A percentile compares a stretch with the other conserved stretches of the same genome.
These are phyloP conservation scores for Annulohypoxylon maeteangense DNA, from an alignment of 495 filamentous ascomycete species.

Conservation along the genomic window DNA sequence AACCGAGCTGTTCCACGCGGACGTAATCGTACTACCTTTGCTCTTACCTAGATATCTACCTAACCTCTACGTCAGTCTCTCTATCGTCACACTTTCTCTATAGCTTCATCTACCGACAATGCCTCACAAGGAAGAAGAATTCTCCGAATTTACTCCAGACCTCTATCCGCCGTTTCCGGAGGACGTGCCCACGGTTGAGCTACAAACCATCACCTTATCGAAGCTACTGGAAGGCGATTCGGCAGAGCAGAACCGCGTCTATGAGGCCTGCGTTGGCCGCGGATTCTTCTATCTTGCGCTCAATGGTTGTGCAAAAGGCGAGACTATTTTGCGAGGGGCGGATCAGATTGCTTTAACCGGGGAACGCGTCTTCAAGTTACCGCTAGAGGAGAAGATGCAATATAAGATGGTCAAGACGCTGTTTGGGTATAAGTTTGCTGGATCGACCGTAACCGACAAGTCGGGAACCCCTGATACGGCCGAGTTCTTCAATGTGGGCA, in stretches of 20 bases:
- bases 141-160: slow-evolving; percentile 43
- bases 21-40: not conserved
- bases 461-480: slow-evolving; percentile 65
- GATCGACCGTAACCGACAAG: slow-evolving; percentile 61
- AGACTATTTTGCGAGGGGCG: slow-evolving; percentile 56
- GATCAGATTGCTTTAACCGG: slow-evolving; percentile 59
- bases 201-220: slow-evolving; percentile 63
- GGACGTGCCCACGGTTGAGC: slow-evolving; percentile 63
- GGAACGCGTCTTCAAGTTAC: slow-evolving; percentile 60
- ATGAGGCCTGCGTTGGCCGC: slow-evolving; percentile 61
- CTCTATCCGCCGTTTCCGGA: slow-evolving; percentile 63
- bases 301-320: slow-evolving; percentile 50
- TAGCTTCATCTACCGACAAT: slow-evolving; percentile 1
- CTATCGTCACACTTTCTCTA: not conserved
- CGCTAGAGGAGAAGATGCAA: slow-evolving; percentile 63
- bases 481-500: slow-evolving; percentile 71
- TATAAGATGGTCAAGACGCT: slow-evolving; percentile 60
- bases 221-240: slow-evolving; percentile 56
- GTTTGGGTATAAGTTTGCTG: slow-evolving; percentile 68
- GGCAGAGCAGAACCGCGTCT: slow-evolving; percentile 58
- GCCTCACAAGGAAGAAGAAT: slow-evolving; percentile 35
- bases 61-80: not conserved
- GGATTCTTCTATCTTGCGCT: slow-evolving; percentile 75
- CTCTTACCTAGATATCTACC: not conserved
- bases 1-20: not conserved